A percentile compares a stretch with the other conserved stretches of the same genome.
phyloP scores from a whole-genome alignment of 192 early-diverging fungal genomes.

The Podila clonocystis region DNA sequence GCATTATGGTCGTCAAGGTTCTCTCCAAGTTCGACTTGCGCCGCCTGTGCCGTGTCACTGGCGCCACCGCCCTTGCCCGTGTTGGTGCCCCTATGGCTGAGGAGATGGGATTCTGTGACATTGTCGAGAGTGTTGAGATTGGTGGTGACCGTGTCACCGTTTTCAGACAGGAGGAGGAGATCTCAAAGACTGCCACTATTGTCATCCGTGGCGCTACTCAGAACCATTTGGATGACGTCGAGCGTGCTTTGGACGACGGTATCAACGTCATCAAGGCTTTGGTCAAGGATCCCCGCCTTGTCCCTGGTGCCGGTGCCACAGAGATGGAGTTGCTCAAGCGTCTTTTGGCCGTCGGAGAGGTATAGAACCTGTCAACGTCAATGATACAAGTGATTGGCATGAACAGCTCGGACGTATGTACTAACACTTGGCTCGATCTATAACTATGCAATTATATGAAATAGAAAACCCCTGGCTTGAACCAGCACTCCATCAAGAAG shows the following conservation, averaged over 20 bases:
- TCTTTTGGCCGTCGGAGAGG: slow-evolving; percentile 81
- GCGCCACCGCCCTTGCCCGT: slow-evolving; percentile 92
- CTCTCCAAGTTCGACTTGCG: slow-evolving; percentile 97
- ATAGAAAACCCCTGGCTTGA: slow-evolving; percentile 88
- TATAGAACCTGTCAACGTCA: neutral
- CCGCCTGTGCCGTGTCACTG: slow-evolving; percentile 90
- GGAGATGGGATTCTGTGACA: slow-evolving; percentile 98
- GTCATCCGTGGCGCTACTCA: slow-evolving; percentile 96
- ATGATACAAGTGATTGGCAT: neutral
- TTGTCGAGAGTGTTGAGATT: slow-evolving; percentile 96
- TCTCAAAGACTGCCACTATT: slow-evolving; percentile 91
- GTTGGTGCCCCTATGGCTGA: slow-evolving; percentile 93
- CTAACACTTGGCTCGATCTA: neutral
- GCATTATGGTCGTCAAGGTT: slow-evolving; percentile 90
- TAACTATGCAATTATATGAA: neutral
- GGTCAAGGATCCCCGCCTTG: slow-evolving; percentile 82
- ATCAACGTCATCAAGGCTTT: slow-evolving; percentile 96
- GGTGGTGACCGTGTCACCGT: slow-evolving; percentile 97
- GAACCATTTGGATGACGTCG: slow-evolving; percentile 96
- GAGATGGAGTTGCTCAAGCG: slow-evolving; percentile 93
- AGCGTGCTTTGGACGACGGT: slow-evolving; percentile 97
- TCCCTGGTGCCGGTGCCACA: slow-evolving; percentile 93
- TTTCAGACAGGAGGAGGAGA: slow-evolving; percentile 94
- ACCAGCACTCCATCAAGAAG: slow-evolving; percentile 96
- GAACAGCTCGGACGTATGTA: neutral